Evolutionary conservation across 345 rosid species (phyloP).

Genomic region (Aethionema arabicum): DNA sequence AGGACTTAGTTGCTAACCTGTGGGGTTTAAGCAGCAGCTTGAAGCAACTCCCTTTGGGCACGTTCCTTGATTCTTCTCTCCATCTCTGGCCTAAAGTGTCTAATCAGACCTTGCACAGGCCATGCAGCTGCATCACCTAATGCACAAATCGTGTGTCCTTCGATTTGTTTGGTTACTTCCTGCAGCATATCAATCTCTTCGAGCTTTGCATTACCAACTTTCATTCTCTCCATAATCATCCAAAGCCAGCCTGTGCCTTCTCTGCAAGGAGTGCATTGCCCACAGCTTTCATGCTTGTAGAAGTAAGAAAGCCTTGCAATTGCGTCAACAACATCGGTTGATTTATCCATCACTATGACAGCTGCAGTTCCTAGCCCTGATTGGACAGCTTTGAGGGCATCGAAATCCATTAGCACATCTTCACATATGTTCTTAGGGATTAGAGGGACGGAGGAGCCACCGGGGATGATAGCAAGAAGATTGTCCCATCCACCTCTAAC

Average conservation of each 20-base stretch:
- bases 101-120: constrained; percentile 97
- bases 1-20: constrained; percentile 29
- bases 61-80: constrained; percentile 92
- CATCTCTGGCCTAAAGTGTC: constrained; percentile 97
- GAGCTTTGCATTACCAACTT: constrained; percentile 90
- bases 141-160: constrained; percentile 99
- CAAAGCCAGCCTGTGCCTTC: constrained; percentile 99
- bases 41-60: constrained; percentile 86
- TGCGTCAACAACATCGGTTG: constrained; percentile 97
- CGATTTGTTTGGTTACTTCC: constrained; percentile 96
- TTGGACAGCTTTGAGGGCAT: constrained; percentile 94
- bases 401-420: constrained; percentile 94
- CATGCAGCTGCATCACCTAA: constrained; percentile 99
- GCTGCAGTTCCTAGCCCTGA: constrained; percentile 97
- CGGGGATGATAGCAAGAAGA: constrained; percentile 90
- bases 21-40: constrained; percentile 70
- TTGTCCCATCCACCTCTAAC: constrained; percentile 98
- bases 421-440: constrained; percentile 81
- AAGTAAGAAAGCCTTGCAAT: constrained; percentile 96
- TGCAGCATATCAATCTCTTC: constrained; percentile 99
- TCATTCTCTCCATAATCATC: constrained; percentile 99
- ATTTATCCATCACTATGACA: constrained; percentile 97
- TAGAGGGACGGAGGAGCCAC: constrained; percentile 94
- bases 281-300: constrained; percentile 98
- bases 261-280: constrained; percentile 98